Conservation (phyloP, 441 rosid species). For the Euphorbia celastroides region DNA sequence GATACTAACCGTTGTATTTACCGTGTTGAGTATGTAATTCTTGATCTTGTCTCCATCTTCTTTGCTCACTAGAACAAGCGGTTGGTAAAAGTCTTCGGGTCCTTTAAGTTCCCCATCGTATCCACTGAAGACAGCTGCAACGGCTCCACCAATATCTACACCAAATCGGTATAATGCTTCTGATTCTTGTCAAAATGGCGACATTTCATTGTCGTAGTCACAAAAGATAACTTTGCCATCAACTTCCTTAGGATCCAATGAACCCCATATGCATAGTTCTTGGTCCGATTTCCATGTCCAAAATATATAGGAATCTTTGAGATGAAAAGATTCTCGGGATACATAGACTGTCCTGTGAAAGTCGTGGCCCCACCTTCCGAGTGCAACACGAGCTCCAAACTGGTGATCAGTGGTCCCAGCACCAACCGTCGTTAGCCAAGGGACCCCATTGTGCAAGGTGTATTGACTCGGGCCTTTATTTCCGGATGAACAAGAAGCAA, state of each 20-base stretch:
- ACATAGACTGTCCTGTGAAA: slow-evolving; percentile 30
- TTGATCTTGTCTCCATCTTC: slow-evolving; percentile 27
- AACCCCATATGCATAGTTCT: slow-evolving; percentile 29
- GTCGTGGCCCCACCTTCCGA: slow-evolving; percentile 33
- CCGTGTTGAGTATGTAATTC: slow-evolving; percentile 21
- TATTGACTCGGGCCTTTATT: slow-evolving; percentile 59
- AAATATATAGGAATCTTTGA: slow-evolving; percentile 35
- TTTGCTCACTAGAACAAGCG: slow-evolving; percentile 21
- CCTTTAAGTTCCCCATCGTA: slow-evolving; percentile 11
- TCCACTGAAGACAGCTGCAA: slow-evolving; percentile 37
- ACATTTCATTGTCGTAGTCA: slow-evolving; percentile 21
- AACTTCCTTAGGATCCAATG: slow-evolving; percentile 34
- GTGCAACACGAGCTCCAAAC: too few species aligned
- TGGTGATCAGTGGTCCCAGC: slow-evolving; percentile 60
- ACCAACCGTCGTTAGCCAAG: slow-evolving; percentile 62
- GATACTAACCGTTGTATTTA: slow-evolving; percentile 28
- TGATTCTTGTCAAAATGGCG: background rate
- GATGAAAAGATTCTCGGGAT: slow-evolving; percentile 33
- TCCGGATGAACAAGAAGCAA: slow-evolving; percentile 54
- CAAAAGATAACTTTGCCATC: slow-evolving; percentile 43
- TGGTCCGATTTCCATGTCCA: slow-evolving; percentile 37
- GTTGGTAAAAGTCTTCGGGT: slow-evolving; percentile 21
- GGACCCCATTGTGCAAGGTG: slow-evolving; percentile 61
- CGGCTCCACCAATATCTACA: slow-evolving; percentile 26
- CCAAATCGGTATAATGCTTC: too few species aligned